phyloP scores from a whole-genome alignment of 148 eudicot species.

The Spergularia marina region DNA sequence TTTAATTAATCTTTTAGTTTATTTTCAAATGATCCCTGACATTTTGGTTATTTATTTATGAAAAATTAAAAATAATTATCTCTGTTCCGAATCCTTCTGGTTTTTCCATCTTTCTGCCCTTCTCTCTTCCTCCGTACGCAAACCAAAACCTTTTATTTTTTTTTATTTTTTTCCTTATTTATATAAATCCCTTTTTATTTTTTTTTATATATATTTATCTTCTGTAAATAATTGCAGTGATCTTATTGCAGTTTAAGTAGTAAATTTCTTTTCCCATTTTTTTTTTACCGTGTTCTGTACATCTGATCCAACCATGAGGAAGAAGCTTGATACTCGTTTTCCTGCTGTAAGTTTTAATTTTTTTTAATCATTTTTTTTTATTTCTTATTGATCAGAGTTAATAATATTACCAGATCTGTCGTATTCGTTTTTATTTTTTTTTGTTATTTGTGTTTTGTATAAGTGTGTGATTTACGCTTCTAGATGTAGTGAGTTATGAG shows the following conservation, averaged over 20 bases:
- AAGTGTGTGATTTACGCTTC: not conserved
- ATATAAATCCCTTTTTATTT: slow-evolving; percentile 4
- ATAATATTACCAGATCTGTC: slow-evolving; percentile 26
- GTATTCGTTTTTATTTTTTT: no score
- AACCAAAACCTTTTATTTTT: not conserved
- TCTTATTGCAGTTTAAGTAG: slow-evolving; percentile 15
- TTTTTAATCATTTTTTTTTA: not conserved
- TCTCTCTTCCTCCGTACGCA: not conserved
- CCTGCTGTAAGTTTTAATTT: slow-evolving; percentile 50
- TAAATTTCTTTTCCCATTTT: slow-evolving; percentile 8
- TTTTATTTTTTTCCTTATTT: not conserved
- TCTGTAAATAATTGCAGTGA: slow-evolving; percentile 16
- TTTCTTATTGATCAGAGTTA: slow-evolving; percentile 13
- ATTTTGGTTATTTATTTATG: no score
- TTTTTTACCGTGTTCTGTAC: not conserved
- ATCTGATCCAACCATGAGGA: slow-evolving; percentile 40
- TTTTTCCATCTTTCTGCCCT: not conserved
- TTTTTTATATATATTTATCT: not conserved
- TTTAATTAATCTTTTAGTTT: no score
- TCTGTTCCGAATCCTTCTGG: no score
- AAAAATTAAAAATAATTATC: not conserved
- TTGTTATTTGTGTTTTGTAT: not conserved
- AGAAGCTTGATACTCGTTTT: slow-evolving; percentile 65
- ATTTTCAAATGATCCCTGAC: no score
- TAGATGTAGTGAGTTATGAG: not conserved